Evolutionary conservation across 1,284 basidiomycete species (phyloP).

Genomic region (Leucoagaricus sp.): DNA sequence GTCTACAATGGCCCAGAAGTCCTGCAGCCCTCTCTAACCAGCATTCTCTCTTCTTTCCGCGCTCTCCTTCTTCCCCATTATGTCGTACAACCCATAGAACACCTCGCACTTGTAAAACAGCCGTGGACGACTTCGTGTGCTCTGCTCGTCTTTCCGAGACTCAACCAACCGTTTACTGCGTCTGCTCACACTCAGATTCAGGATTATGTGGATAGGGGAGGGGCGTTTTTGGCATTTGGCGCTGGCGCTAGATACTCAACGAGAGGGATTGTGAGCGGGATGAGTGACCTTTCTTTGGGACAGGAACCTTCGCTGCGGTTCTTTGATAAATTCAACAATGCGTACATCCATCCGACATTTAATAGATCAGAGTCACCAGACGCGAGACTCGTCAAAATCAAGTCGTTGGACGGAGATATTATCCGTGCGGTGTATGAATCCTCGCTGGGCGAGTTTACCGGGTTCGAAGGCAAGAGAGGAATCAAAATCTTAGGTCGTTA

Average conservation of each 20-base stretch:
- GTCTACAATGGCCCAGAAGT: conserved; percentile 20
- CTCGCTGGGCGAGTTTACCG: neutral
- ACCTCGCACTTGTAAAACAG: conserved; percentile 14
- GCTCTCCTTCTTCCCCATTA: conserved; percentile 15
- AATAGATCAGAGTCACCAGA: neutral
- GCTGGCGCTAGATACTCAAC: conserved; percentile 9
- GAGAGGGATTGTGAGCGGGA: neutral
- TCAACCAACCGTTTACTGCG: neutral
- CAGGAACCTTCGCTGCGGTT: neutral
- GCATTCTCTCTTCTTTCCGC: conserved; percentile 14
- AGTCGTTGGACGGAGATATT: neutral
- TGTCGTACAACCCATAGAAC: conserved; percentile 16
- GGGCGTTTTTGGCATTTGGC: conserved; percentile 15
- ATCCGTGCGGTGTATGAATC: conserved; percentile 4
- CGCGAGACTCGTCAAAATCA: neutral
- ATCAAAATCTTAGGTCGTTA: conserved; percentile 9
- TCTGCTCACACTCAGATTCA: conserved; percentile 4
- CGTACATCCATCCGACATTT: neutral
- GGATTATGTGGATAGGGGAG: conserved; percentile 17
- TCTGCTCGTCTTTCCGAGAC: conserved; percentile 17
- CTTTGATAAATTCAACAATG: conserved; percentile 5
- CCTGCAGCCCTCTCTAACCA: conserved; percentile 14
- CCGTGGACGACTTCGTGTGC: conserved; percentile 17
- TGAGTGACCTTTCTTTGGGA: neutral
- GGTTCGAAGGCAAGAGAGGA: neutral